Percentiles rank a stretch among this genome's conserved stretches.
phyloP scores from a whole-genome alignment of 129 eudicot species.

The Flaveria sonorensis region DNA sequence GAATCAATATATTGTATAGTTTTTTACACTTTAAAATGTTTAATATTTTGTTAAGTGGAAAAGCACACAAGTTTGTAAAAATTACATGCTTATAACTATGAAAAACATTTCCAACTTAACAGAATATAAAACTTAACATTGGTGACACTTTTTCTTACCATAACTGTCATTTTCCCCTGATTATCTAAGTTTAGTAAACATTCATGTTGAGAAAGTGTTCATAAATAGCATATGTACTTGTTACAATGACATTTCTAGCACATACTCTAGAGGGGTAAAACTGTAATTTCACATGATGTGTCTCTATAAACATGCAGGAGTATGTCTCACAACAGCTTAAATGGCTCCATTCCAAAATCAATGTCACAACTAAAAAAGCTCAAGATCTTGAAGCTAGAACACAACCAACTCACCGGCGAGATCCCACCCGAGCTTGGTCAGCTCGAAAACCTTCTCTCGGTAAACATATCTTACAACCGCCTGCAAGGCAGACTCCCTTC shows the following conservation, averaged over 20 bases:
- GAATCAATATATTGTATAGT: background rate
- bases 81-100: too few species aligned
- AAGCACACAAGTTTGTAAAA: too few species aligned
- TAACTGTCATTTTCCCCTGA: too few species aligned
- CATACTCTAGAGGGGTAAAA: background rate
- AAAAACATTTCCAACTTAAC: too few species aligned
- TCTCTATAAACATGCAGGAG: constrained; percentile 54
- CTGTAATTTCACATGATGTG: constrained; percentile 6
- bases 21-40: background rate
- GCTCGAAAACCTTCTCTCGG: constrained; percentile 73
- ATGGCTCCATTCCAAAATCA: constrained; percentile 71
- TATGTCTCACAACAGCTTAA: constrained; percentile 81
- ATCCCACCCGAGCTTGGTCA: constrained; percentile 78
- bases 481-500: constrained; percentile 79
- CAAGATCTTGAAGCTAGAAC: constrained; percentile 84
- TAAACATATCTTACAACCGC: constrained; percentile 81
- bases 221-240: background rate
- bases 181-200: too few species aligned
- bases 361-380: constrained; percentile 71
- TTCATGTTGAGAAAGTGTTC: too few species aligned
- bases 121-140: too few species aligned
- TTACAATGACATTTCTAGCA: background rate
- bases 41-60: too few species aligned
- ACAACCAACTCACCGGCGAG: constrained; percentile 81
- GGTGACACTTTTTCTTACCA: too few species aligned